Evolutionary conservation across 208 protist species (phyloP).

Genomic region (Acanthamoeba healyi): DNA sequence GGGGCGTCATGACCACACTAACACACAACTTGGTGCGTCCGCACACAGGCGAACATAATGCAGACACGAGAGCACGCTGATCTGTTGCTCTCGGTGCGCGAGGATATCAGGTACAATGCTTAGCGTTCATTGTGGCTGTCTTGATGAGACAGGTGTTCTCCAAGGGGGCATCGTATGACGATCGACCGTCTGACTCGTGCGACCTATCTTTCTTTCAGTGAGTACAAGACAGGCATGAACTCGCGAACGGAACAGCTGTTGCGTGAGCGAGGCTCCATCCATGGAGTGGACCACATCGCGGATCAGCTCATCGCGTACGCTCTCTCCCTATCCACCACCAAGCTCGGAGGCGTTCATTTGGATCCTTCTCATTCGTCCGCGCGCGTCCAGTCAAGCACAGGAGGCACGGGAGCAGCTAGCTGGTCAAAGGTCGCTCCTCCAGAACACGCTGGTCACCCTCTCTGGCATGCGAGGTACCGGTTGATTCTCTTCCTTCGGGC

Average conservation of each 20-base stretch:
- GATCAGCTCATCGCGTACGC: conserved; percentile 43
- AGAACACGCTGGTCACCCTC: conserved; percentile 3
- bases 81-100: conserved; percentile 47
- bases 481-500: too few species aligned
- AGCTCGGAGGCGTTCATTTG: not conserved
- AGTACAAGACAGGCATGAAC: conserved; percentile 59
- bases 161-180: too few species aligned
- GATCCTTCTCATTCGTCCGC: not conserved
- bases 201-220: not conserved
- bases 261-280: conserved; percentile 22
- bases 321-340: not conserved
- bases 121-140: not conserved
- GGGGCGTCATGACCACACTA: not conserved
- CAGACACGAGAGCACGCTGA: conserved; percentile 62
- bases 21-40: not conserved
- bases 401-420: conserved; percentile 22
- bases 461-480: conserved; percentile 10
- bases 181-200: not conserved
- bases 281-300: conserved; percentile 40
- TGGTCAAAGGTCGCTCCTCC: not conserved
- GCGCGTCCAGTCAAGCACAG: conserved; percentile 53
- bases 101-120: conserved; percentile 62
- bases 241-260: conserved; percentile 29
- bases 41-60: conserved; percentile 54
- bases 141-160: too few species aligned